Evolutionary conservation across 2,329 filamentous ascomycete species (phyloP), one percentile per base, ranked within the genome.

Genomic region (Dactylellina parvicollis): DNA sequence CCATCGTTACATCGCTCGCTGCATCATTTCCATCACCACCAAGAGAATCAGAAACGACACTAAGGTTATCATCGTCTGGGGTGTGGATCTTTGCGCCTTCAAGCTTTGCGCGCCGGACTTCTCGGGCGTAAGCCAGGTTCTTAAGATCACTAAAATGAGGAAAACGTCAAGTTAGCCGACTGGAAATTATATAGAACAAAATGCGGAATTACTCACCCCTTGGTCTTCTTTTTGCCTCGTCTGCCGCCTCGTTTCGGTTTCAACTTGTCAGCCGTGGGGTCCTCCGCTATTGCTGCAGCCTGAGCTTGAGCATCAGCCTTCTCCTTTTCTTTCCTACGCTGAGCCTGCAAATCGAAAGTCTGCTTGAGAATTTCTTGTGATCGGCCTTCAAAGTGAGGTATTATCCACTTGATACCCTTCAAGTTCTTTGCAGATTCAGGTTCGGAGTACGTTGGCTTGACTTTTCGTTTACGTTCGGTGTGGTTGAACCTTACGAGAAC

Each of bases 31-130:
- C 57, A 52, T 64, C 66, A 42, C 57, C 57, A 32, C 52, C 57
- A 28, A 64, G 56, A 20, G 60, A 71, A 9, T 46, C 66, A 16
- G 66, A 71, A 30, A 56, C 50, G 12, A 71, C 44, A 71, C 66
- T 71, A 71, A 71, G 66, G 36, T 71, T 71, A 56, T 71, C 66
- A 14, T 71, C 66, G 46, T 71, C 66, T 9, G 66, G 66, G n/a
- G 66, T 71, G 18, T 71, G 66, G 46, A 64, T 71, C 28, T 60
- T 72, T 18, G 67, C 60, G n/a, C 67, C 67, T 26, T 64, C 67
- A 22, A 72, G 55, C 32, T 72, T 72, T 4, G 67, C 67, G 16
- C 67, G 42, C 14, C 67, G 67, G 44, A 72, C 67, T 26, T 72
- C 67, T 4, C 67, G 67, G n/a, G 67, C 67, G 26, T 72, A 72